Evolutionary conservation across 1,284 basidiomycete genomes (phyloP), one percentile per base, ranked within the genome.

Genomic region (Peniophora sp.): DNA sequence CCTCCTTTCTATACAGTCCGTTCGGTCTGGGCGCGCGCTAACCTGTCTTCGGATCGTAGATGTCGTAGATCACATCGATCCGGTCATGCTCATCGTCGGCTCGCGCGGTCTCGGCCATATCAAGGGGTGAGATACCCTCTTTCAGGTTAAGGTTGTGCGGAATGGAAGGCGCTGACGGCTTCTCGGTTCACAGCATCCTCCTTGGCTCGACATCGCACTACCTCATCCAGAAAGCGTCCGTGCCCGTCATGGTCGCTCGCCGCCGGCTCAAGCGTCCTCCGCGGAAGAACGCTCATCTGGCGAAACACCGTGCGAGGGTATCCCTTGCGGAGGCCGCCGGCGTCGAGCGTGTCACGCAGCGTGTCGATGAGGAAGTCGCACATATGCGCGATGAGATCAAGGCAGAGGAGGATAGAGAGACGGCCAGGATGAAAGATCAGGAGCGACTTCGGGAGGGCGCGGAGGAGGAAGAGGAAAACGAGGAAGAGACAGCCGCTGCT

Each of bases 181-280:
- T n/a, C 51, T 35, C n/a, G n/a, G n/a, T n/a, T n/a, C n/a, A 20
- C 60, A 93, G 94, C 22, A 96, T 97, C 61, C 75, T 98, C 5
- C 84, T 98, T 35, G 95, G 95, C n/a, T 96, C 92, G 2, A 97
- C 94, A 0, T 96, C 92, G 3, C 92, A 98, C 67, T 99, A 99
- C 65, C 83, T 98, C 47, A 92, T 98, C 42, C 93, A 93, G 70
- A 93, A 92, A 70, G 90, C 84, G 50, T 88, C 84, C 3, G 92
- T 92, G 0, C 94, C 90, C 2, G 92, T 95, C 52, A 95, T 95
- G 92, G 68, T 92, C 48, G 88, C 90, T 8, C 86, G 90, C 39
- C 81, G 90, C 47, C 76, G 90, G 3, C 80, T 93, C 59, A 88
- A 88, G 64, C 80, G 88, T 6, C 82, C 83, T 9, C 79, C 83